Percentiles rank a stretch among this genome's conserved stretches.
Evolutionary conservation across 2,329 filamentous ascomycete species (phyloP).

Genomic region (Salinomyces thailandicus): DNA sequence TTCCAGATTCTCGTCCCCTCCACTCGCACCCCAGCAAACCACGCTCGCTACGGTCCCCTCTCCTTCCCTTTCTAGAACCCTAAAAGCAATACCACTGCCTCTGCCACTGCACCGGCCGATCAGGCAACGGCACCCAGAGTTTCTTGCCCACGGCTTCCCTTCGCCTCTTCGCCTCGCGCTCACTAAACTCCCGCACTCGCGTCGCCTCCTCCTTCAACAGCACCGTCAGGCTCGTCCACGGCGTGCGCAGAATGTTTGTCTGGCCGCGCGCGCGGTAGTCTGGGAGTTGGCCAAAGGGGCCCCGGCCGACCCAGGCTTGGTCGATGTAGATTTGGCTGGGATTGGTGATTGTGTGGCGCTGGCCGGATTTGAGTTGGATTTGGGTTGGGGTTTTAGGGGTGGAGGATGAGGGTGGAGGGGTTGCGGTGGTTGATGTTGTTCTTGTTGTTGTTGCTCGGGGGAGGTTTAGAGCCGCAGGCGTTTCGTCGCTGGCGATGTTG

Average conservation of each 20-base stretch:
- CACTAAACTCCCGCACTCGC: slow-evolving; percentile 66
- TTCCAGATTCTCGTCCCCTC: no score
- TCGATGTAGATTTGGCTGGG: slow-evolving; percentile 80
- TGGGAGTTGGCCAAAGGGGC: slow-evolving; percentile 48
- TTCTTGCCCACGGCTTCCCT: slow-evolving; percentile 55
- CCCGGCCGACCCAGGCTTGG: slow-evolving; percentile 84
- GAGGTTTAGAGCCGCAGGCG: neutral
- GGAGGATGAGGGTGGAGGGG: neutral
- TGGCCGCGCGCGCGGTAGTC: slow-evolving; percentile 69
- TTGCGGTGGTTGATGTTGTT: slow-evolving; percentile 1
- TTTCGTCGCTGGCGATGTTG: slow-evolving; percentile 11
- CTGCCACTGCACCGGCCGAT: slow-evolving; percentile 73
- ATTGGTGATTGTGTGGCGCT: slow-evolving; percentile 59
- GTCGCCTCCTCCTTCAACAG: slow-evolving; percentile 91
- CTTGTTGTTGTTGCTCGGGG: slow-evolving; percentile 3
- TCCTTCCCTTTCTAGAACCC: no score
- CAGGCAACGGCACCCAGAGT: slow-evolving; percentile 79
- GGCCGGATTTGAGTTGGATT: slow-evolving; percentile 66
- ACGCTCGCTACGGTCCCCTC: no score
- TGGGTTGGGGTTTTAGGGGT: slow-evolving; percentile 32
- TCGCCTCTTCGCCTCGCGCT: slow-evolving; percentile 64
- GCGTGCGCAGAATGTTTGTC: slow-evolving; percentile 56
- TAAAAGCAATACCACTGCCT: slow-evolving; percentile 68
- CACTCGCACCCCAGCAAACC: no score
- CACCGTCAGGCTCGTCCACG: slow-evolving; percentile 64